Evolutionary conservation across 2,329 filamentous ascomycete genomes (phyloP).

Genomic region (Aureobasidium sp.): DNA sequence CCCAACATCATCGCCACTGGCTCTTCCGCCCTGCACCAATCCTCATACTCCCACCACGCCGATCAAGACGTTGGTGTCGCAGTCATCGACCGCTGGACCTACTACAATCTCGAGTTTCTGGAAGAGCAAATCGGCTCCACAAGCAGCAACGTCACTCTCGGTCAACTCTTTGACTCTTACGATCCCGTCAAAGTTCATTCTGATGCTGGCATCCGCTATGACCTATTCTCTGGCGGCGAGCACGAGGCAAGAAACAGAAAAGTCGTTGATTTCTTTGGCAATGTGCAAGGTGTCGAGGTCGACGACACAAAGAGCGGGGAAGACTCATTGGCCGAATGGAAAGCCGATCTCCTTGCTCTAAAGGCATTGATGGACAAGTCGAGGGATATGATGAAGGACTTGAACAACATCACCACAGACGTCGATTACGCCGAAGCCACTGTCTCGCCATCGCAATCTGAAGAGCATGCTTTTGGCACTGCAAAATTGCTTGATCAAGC

Average conservation of each 20-base stretch:
- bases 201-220: constrained; percentile 84
- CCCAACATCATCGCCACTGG: constrained; percentile 97
- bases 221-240: constrained; percentile 84
- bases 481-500: constrained; percentile 16
- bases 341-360: constrained; percentile 70
- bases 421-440: constrained; percentile 16
- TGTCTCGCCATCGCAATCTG: constrained; percentile 6
- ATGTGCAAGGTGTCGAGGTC: constrained; percentile 93
- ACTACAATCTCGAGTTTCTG: constrained; percentile 95
- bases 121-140: constrained; percentile 83
- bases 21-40: constrained; percentile 92
- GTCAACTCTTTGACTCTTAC: constrained; percentile 93
- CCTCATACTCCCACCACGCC: constrained; percentile 93
- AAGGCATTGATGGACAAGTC: constrained; percentile 53
- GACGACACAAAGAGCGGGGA: constrained; percentile 44
- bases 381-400: constrained; percentile 30
- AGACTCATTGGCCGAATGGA: constrained; percentile 35
- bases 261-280: constrained; percentile 96
- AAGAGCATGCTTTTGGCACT: constrained; percentile 15
- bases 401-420: neutral
- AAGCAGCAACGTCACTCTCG: constrained; percentile 80
- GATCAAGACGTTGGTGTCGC: constrained; percentile 97
- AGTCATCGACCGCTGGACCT: constrained; percentile 97
- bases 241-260: constrained; percentile 68
- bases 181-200: constrained; percentile 93